Evolutionary conservation across 805 yeast genomes (phyloP).

Genomic region (Cyberlindnera subsufficiens): DNA sequence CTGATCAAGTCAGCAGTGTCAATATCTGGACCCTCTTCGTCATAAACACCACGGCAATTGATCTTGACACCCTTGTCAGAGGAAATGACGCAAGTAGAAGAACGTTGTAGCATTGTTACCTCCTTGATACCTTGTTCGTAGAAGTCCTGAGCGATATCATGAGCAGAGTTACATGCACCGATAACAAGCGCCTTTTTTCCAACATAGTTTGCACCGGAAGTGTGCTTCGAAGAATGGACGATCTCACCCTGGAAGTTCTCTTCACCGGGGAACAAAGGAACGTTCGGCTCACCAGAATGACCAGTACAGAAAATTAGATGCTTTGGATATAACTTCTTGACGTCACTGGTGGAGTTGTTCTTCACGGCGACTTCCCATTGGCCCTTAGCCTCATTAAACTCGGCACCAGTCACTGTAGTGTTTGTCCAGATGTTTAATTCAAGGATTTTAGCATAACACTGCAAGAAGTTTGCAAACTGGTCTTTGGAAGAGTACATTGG

Average conservation of each 20-base stretch:
- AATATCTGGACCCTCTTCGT: slow-evolving; percentile 30
- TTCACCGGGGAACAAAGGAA: slow-evolving; percentile 35
- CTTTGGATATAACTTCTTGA: slow-evolving; percentile 25
- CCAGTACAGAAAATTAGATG: slow-evolving; percentile 41
- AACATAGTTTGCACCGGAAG: slow-evolving; percentile 34
- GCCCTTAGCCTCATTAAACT: slow-evolving; percentile 24
- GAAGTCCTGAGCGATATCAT: slow-evolving; percentile 41
- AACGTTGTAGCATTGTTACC: slow-evolving; percentile 40
- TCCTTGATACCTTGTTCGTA: slow-evolving; percentile 35
- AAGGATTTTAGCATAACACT: slow-evolving; percentile 33
- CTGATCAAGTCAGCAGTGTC: slow-evolving; percentile 34
- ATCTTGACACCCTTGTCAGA: slow-evolving; percentile 28
- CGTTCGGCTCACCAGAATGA: slow-evolving; percentile 39
- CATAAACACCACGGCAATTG: slow-evolving; percentile 29
- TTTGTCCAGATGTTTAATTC: slow-evolving; percentile 34
- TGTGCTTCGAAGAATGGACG: slow-evolving; percentile 37
- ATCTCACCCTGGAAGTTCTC: slow-evolving; percentile 32
- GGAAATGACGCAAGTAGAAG: slow-evolving; percentile 37
- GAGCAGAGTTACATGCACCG: slow-evolving; percentile 42
- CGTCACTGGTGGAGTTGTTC: slow-evolving; percentile 24
- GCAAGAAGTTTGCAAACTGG: slow-evolving; percentile 39
- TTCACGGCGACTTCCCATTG: slow-evolving; percentile 30
- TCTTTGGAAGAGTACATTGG: slow-evolving; percentile 40
- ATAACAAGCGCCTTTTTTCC: slow-evolving; percentile 39
- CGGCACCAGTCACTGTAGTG: slow-evolving; percentile 27